Base-by-base conservation (phyloP, 148 eudicot species). In the Rhododendron simsii region DNA sequence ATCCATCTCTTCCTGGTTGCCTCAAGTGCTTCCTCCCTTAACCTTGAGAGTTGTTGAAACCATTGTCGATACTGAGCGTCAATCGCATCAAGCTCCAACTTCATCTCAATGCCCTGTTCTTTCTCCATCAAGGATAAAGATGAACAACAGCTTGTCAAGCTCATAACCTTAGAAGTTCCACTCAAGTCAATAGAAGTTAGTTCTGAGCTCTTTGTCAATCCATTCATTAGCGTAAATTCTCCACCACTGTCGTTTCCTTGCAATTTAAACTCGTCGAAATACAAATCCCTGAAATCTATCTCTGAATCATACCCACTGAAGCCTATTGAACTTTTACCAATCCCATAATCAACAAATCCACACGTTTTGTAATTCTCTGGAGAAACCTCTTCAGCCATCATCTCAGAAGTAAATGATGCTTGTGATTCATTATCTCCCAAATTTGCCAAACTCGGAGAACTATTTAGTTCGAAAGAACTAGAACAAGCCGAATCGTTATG, bases 1-100 rank as follows among this genome's bases (percentile, higher is more conserved):
- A 90, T 88, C 98, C 98, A 95, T 85, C 88, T 93, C 86, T 90
- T 96, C 87, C 81, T 92, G 45, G 95, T 86, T 33, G 92, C 93
- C 84, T 94, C 92, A 51, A 94, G 74, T 82, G 91, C 94, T 83
- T 90, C 94, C 82, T 90, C 91, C 82, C 89, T 90, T 91, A 87
- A 84, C 87, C 86, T 92, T 7, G 90, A 81, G 47, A 95, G 92
- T 87, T 94, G 95, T 78, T 90, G 88, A 39, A 92, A 87, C 94
- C 97, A 92, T 7, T 87, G 91, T 57, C 84, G 91, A 84, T 94
- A 95, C 48, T 88, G 91, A 30, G 89, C 59, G 39, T 96, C 94
- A 59, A 93, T 93, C 78, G 92, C 90, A 73, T 86, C 92, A 13
- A 95, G 86, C 89, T 96, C 99, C 83, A 87, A 2, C 88, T 89